These are phyloP conservation scores for Phytophthora litchii DNA, from an alignment of 352 stramenopile species.

Conservation along the genomic window DNA sequence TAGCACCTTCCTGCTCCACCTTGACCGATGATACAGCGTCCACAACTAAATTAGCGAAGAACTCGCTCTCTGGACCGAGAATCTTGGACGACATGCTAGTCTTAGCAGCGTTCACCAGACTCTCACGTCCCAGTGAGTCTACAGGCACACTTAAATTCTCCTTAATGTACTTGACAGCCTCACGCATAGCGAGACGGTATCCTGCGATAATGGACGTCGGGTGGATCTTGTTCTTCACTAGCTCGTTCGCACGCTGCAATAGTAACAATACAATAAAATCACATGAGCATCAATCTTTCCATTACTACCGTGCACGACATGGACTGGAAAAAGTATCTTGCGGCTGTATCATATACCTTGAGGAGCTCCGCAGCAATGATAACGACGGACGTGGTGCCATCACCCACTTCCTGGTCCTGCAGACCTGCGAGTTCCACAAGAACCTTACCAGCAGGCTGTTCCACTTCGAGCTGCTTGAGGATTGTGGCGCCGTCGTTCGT, in stretches of 20 bases:
- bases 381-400: slow-evolving; percentile 99
- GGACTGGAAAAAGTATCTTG: slow-evolving; percentile 32
- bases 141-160: slow-evolving; percentile 97
- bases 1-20: slow-evolving; percentile 87
- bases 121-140: slow-evolving; percentile 92
- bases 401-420: slow-evolving; percentile 99
- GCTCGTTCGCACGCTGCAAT: slow-evolving; percentile 93
- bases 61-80: slow-evolving; percentile 96
- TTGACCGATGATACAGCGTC: slow-evolving; percentile 97
- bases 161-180: slow-evolving; percentile 99
- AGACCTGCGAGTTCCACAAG: slow-evolving; percentile 98
- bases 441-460: slow-evolving; percentile 99
- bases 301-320: not conserved
- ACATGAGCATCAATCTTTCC: not conserved
- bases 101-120: slow-evolving; percentile 97
- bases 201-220: slow-evolving; percentile 99
- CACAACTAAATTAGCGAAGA: slow-evolving; percentile 98
- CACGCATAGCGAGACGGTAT: slow-evolving; percentile 98
- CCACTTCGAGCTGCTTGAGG: slow-evolving; percentile 98
- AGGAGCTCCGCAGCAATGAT: slow-evolving; percentile 99
- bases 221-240: slow-evolving; percentile 99
- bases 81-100: slow-evolving; percentile 99
- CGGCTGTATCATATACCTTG: slow-evolving; percentile 40
- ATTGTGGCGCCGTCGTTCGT: slow-evolving; percentile 99
- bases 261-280: slow-evolving; percentile 3